Percentiles rank a stretch among this genome's conserved stretches.
Evolutionary conservation across 495 filamentous ascomycete genomes (phyloP).

Genomic region (Sordaria brevicollis): DNA sequence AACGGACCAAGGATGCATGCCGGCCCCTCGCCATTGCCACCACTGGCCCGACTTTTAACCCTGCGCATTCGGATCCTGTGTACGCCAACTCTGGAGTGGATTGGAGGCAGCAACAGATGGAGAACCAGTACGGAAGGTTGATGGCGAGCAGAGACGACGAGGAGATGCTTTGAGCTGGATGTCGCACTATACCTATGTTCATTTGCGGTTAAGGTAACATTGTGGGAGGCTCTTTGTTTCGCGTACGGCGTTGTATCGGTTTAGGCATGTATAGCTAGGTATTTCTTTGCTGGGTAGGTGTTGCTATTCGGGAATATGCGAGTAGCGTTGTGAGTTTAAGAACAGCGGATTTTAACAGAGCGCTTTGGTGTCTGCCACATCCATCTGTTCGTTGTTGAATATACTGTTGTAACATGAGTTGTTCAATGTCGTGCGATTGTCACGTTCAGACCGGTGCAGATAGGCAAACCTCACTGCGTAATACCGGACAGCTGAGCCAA

Average conservation of each 20-base stretch:
- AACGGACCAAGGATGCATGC: slow-evolving; percentile 29
- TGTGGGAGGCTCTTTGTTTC: neutral
- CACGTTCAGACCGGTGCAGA: neutral
- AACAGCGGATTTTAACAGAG: neutral
- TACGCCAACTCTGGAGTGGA: slow-evolving; percentile 32
- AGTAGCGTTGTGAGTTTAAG: neutral
- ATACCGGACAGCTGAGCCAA: neutral
- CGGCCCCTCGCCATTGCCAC: slow-evolving; percentile 24
- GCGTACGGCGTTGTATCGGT: neutral
- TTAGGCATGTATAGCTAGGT: neutral
- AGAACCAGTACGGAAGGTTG: slow-evolving; percentile 47
- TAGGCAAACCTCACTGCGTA: neutral
- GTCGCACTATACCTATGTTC: neutral
- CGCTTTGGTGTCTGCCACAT: neutral
- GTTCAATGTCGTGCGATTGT: too few relatives aligned
- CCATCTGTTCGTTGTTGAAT: neutral
- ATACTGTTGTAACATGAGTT: too few relatives aligned
- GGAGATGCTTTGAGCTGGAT: slow-evolving; percentile 16
- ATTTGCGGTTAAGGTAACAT: neutral
- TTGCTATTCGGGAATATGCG: neutral
- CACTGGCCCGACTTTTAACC: slow-evolving; percentile 38
- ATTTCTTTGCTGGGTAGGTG: neutral
- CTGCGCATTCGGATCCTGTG: slow-evolving; percentile 49
- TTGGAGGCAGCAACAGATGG: slow-evolving; percentile 46
- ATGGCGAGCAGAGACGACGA: slow-evolving; percentile 30